Conservation (phyloP, 106 monocot genomes). For the Platanthera zijinensis region DNA sequence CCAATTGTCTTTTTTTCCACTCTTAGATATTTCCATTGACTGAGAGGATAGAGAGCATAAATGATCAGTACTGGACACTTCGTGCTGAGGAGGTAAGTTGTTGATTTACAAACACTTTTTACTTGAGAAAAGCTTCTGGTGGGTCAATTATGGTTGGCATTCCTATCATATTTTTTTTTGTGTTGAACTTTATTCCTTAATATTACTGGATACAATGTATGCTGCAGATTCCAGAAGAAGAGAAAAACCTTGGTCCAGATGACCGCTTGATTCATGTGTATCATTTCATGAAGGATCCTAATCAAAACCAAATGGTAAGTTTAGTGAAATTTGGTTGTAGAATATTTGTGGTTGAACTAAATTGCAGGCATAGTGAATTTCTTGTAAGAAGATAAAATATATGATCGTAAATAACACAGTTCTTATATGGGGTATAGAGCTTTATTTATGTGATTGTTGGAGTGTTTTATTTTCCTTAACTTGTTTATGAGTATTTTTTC, state of each 20-base stretch:
- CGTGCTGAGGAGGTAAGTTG: constrained; percentile 62
- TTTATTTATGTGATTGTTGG: neutral
- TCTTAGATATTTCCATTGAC: constrained; percentile 50
- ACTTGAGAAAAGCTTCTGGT: neutral
- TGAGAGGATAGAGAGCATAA: constrained; percentile 77
- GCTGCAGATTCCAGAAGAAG: constrained; percentile 75
- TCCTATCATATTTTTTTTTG: neutral
- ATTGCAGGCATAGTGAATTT: neutral
- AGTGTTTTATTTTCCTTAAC: neutral
- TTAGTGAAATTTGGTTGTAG: neutral
- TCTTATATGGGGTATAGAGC: neutral
- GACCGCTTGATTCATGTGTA: constrained; percentile 86
- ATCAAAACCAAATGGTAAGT: constrained; percentile 56
- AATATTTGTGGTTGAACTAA: neutral
- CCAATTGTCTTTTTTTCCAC: neutral
- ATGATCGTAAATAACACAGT: neutral
- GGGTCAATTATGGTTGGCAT: constrained; percentile 1
- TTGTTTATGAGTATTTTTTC: neutral
- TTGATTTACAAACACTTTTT: neutral
- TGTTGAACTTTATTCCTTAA: neutral
- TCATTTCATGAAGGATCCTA: constrained; percentile 74
- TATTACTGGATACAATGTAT: neutral
- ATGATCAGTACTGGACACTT: constrained; percentile 80
- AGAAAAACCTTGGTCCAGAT: constrained; percentile 68
- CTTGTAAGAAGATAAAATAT: neutral